phyloP scores from a whole-genome alignment of 495 filamentous ascomycete genomes.

The Tetracladium marchalianum region DNA sequence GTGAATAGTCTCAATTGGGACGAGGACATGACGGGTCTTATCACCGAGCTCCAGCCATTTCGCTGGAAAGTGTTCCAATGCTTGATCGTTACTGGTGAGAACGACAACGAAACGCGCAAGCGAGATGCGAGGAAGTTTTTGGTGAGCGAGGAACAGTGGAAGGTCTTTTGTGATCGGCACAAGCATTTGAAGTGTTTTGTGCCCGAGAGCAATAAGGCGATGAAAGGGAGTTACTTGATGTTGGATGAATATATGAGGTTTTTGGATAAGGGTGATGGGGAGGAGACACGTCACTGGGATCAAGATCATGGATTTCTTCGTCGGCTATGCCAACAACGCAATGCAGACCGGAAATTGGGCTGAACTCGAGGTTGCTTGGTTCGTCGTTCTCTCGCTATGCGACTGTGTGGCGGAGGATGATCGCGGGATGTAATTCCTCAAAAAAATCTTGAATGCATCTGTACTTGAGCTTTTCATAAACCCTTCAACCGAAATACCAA shows the following conservation, averaged over 20 bases:
- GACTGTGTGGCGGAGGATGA: conserved; percentile 63
- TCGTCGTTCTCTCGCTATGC: conserved; percentile 65
- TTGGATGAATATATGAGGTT: conserved; percentile 48
- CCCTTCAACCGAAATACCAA: conserved; percentile 42
- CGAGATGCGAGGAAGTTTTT: conserved; percentile 35
- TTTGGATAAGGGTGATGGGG: conserved; percentile 33
- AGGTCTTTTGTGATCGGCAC: conserved; percentile 38
- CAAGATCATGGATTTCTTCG: conserved; percentile 58
- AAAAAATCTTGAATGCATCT: conserved; percentile 54
- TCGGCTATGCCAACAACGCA: conserved; percentile 49
- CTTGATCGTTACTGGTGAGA: conserved; percentile 44
- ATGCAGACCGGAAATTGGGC: conserved; percentile 55
- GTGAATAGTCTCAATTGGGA: conserved; percentile 38
- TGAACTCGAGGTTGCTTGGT: conserved; percentile 70
- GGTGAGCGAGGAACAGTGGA: conserved; percentile 40
- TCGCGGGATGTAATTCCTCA: conserved; percentile 54
- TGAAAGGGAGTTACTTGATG: conserved; percentile 42
- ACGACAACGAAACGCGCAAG: conserved; percentile 31
- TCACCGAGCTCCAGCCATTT: conserved; percentile 35
- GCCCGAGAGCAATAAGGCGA: conserved; percentile 40
- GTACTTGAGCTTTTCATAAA: conserved; percentile 53
- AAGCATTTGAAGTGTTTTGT: conserved; percentile 30
- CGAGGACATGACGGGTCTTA: conserved; percentile 43
- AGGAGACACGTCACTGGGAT: conserved; percentile 51
- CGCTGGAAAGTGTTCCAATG: conserved; percentile 53